Conservation (phyloP, 2,329 filamentous ascomycete species). For the Aspergillaceae sp. region DNA sequence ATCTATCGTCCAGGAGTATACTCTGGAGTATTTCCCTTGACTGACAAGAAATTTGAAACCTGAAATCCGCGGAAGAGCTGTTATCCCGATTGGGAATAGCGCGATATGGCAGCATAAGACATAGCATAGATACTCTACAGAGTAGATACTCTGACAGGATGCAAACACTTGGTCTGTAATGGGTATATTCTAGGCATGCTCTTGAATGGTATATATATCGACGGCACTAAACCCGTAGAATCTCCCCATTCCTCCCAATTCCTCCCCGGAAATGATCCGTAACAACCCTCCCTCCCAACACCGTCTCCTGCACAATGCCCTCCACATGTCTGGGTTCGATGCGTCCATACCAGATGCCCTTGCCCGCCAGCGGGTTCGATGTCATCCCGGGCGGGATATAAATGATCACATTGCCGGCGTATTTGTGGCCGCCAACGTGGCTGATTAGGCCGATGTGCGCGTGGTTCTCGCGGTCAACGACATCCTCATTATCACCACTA, state of each 20-base stretch:
- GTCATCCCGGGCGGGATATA: constrained; percentile 48
- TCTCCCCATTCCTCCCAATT: constrained; percentile 64
- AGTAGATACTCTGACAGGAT: not conserved
- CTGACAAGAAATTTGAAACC: no score
- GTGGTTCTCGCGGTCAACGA: constrained; percentile 21
- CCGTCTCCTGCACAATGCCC: constrained; percentile 77
- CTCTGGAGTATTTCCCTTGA: not conserved
- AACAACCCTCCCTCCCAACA: constrained; percentile 79
- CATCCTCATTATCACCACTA: constrained; percentile 7
- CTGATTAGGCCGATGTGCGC: constrained; percentile 49
- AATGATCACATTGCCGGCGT: constrained; percentile 84
- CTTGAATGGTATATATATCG: not conserved
- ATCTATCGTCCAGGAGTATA: no score
- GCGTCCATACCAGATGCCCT: constrained; percentile 72
- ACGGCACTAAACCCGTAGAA: constrained; percentile 52
- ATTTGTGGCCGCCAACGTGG: constrained; percentile 92
- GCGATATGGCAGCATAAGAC: not conserved
- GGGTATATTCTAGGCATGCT: no score
- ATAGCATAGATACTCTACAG: no score
- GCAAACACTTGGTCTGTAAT: no score
- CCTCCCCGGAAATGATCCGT: constrained; percentile 75
- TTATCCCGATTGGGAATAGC: constrained; percentile 16
- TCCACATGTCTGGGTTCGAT: constrained; percentile 80
- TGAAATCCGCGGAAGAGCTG: constrained; percentile 3
- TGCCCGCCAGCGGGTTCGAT: constrained; percentile 32